Evolutionary conservation across 345 rosid species (phyloP).

Genomic region (Eucalyptus cloeziana): DNA sequence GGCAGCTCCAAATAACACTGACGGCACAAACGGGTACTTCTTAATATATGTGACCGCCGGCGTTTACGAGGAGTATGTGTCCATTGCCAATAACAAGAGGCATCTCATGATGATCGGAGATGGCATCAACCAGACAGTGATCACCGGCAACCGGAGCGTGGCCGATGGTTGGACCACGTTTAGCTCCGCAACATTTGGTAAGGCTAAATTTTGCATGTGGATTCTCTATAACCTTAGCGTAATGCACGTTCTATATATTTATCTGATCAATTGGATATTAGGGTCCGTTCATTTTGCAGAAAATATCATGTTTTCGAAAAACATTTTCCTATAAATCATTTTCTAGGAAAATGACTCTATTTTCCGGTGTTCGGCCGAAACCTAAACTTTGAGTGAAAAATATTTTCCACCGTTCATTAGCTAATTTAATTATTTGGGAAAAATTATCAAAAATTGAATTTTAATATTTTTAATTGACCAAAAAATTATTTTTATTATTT

Average conservation of each 20-base stretch:
- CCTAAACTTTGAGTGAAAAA: too few species aligned
- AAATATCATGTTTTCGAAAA: too few species aligned
- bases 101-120: slow-evolving; percentile 77
- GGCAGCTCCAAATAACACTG: slow-evolving; percentile 60
- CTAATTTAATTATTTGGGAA: too few species aligned
- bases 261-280: not conserved
- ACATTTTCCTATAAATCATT: too few species aligned
- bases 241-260: not conserved
- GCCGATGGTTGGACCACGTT: slow-evolving; percentile 81
- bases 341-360: too few species aligned
- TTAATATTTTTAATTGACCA: too few species aligned
- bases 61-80: slow-evolving; percentile 60
- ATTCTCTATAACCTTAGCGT: not conserved
- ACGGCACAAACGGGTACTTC: slow-evolving; percentile 49
- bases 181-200: slow-evolving; percentile 72
- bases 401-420: too few species aligned
- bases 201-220: not conserved
- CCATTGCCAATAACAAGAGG: slow-evolving; percentile 53
- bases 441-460: too few species aligned
- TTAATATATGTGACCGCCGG: slow-evolving; percentile 62
- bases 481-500: too few species aligned
- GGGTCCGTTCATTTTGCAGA: too few species aligned
- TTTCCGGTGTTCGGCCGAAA: too few species aligned
- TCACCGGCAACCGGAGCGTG: slow-evolving; percentile 72
- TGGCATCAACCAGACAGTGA: slow-evolving; percentile 61